phyloP scores from a whole-genome alignment of 106 monocot genomes.

The Dactylorhiza incarnata region DNA sequence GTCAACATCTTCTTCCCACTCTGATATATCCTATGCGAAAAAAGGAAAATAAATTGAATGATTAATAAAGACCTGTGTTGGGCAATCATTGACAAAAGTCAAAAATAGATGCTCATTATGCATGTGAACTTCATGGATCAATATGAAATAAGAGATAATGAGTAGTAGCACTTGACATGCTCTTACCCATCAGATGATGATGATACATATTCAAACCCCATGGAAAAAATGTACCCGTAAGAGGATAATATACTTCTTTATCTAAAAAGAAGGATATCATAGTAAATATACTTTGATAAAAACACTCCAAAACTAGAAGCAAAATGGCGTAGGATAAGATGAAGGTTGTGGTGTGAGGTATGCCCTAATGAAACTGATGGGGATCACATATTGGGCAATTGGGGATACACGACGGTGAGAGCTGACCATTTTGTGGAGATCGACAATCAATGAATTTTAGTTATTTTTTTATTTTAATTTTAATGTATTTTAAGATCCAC shows the following conservation, averaged over 20 bases:
- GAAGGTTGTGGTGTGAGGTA: too few species aligned
- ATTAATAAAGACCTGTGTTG: background rate
- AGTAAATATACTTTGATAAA: background rate
- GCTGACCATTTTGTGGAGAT: too few species aligned
- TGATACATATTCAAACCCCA: background rate
- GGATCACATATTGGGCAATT: too few species aligned
- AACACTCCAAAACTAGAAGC: background rate
- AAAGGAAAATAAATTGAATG: constrained; percentile 8
- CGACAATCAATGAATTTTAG: too few species aligned
- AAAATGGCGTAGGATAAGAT: background rate
- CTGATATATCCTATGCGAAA: constrained; percentile 43
- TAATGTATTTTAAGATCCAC: too few species aligned
- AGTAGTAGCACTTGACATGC: background rate
- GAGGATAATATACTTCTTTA: background rate
- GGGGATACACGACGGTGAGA: too few species aligned
- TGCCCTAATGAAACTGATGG: too few species aligned
- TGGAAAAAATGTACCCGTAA: background rate
- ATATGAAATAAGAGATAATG: background rate
- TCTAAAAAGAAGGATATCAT: background rate
- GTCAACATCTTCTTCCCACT: constrained; percentile 77
- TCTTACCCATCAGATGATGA: background rate
- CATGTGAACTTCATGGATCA: background rate
- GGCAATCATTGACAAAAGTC: background rate
- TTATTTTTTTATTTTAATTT: too few species aligned
- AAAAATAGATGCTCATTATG: background rate